Conservation (phyloP, 495 filamentous ascomycete species). For the Xanthoparmelia taractica region DNA sequence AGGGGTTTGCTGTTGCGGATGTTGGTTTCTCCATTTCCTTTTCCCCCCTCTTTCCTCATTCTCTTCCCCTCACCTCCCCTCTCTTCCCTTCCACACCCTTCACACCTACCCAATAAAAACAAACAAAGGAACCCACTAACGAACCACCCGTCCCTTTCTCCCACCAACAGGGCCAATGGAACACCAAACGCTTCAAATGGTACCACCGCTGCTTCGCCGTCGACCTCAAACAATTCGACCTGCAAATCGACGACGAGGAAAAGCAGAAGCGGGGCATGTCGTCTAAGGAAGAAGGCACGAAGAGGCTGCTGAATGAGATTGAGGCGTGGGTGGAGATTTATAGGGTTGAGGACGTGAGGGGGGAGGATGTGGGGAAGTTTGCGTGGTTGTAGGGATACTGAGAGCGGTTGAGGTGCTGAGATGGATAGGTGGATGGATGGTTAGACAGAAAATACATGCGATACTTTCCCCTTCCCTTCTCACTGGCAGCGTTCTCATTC, state of each 20-base stretch:
- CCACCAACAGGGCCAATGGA: not conserved
- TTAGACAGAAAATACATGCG: too few species aligned
- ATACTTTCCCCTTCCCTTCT: too few species aligned
- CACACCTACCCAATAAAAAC: too few species aligned
- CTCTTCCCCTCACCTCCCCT: too few species aligned
- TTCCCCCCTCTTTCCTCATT: not conserved
- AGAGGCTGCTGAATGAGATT: not conserved
- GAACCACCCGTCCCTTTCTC: too few species aligned
- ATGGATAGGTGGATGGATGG: too few species aligned
- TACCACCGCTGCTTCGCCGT: not conserved
- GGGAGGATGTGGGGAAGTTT: conserved; percentile 1
- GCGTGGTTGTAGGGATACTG: not conserved
- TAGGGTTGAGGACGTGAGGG: not conserved
- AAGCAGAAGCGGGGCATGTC: not conserved
- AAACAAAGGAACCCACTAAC: not conserved
- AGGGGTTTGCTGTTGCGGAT: not conserved
- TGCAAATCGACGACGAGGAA: not conserved
- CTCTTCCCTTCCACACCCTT: too few species aligned
- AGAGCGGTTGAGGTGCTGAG: too few species aligned
- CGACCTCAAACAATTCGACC: not conserved
- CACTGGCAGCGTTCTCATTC: too few species aligned
- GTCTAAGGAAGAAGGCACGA: not conserved
- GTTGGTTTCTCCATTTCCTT: not conserved
- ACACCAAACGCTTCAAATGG: not conserved
- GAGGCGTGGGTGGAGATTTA: not conserved